A percentile compares a stretch with the other conserved stretches of the same genome.
Conservation (phyloP, 1,284 basidiomycete genomes). For the Irpex sp. region DNA sequence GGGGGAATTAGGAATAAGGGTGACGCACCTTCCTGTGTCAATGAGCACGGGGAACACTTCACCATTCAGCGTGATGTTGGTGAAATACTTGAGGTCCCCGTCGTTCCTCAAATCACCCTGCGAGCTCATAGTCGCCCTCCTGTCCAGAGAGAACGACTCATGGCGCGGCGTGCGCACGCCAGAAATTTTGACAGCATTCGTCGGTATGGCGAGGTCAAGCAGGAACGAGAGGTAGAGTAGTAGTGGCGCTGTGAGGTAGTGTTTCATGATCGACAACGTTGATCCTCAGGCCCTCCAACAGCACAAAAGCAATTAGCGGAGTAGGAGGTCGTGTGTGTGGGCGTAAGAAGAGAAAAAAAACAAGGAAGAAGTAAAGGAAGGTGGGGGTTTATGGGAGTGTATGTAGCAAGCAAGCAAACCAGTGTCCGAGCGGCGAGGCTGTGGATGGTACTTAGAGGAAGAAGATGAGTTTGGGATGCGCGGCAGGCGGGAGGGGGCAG, state of each 20-base stretch:
- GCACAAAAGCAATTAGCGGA: neutral
- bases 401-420: neutral
- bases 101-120: constrained; percentile 33
- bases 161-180: constrained; percentile 14
- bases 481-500: neutral
- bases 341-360: neutral
- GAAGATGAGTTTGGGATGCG: neutral
- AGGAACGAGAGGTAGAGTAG: constrained; percentile 25
- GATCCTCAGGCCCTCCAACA: neutral
- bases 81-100: constrained; percentile 47
- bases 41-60: constrained; percentile 46
- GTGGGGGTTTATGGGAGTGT: neutral
- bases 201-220: constrained; percentile 19
- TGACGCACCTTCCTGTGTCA: constrained; percentile 63
- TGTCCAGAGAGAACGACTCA: constrained; percentile 10
- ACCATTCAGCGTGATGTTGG: constrained; percentile 51
- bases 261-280: constrained; percentile 16
- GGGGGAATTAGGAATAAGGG: neutral
- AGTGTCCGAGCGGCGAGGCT: neutral
- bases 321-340: neutral
- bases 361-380: neutral
- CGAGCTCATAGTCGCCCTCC: constrained; percentile 20
- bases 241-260: constrained; percentile 20
- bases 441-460: neutral
- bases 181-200: constrained; percentile 19